A percentile compares a stretch with the other conserved stretches of the same genome.
Conservation (phyloP, 345 rosid genomes). For the Aegle marmelos region DNA sequence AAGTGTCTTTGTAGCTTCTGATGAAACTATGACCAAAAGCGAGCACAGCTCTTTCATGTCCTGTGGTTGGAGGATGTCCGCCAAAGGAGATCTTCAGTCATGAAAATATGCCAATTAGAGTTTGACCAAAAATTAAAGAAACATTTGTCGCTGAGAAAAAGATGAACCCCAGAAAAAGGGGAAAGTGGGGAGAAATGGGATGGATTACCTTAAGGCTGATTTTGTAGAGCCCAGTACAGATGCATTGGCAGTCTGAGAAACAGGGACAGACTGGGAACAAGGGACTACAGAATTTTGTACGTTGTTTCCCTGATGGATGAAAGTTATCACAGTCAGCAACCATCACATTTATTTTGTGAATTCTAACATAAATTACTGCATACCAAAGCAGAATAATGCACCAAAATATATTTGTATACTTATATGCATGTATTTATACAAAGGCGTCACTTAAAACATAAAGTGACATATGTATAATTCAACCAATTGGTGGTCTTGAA, state of each 20-base stretch:
- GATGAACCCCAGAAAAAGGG: neutral
- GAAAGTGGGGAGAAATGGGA: neutral
- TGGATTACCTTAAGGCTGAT: constrained; percentile 45
- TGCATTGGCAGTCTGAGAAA: constrained; percentile 30
- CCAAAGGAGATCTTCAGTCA: constrained; percentile 56
- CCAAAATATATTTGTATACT: neutral
- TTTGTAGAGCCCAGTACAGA: constrained; percentile 34
- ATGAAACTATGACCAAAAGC: constrained; percentile 47
- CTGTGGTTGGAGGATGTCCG: constrained; percentile 47
- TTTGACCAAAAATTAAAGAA: neutral
- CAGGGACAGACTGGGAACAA: constrained; percentile 32
- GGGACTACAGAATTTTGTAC: constrained; percentile 25
- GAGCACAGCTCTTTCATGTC: constrained; percentile 59
- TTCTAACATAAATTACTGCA: neutral
- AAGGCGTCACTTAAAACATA: neutral
- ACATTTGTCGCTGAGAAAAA: constrained; percentile 8
- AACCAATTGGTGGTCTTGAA: neutral
- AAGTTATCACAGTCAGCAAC: neutral
- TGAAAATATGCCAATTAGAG: constrained; percentile 24
- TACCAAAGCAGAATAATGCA: neutral
- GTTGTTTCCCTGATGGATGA: constrained; percentile 29
- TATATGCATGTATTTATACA: no score
- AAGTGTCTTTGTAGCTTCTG: constrained; percentile 38
- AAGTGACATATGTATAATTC: neutral
- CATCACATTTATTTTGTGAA: neutral